A percentile compares a stretch with the other conserved stretches of the same genome.
phyloP scores from a whole-genome alignment of 768 basidiomycete species.

The Podaxis mareebaensis region DNA sequence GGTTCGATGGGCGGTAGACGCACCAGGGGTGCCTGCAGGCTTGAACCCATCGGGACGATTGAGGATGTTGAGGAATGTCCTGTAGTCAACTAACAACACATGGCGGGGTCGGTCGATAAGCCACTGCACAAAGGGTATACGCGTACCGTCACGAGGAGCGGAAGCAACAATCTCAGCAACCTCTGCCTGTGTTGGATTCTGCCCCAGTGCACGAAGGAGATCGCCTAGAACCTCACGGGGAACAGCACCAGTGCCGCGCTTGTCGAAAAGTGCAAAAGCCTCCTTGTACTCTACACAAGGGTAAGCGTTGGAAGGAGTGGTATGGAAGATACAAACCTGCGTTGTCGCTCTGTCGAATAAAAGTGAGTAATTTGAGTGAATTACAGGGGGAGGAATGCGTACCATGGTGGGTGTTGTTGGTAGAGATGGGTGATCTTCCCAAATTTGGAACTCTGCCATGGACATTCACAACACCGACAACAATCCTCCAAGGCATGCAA shows the following conservation, averaged over 20 bases:
- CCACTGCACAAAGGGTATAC: neutral
- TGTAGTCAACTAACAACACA: conserved; percentile 75
- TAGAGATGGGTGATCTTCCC: conserved; percentile 13
- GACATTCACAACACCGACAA: conserved; percentile 42
- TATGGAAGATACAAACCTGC: conserved; percentile 19
- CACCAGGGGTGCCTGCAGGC: conserved; percentile 93
- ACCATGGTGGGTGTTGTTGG: conserved; percentile 30
- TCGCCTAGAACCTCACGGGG: conserved; percentile 89
- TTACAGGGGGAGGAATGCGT: conserved; percentile 11
- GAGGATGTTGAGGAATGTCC: conserved; percentile 86
- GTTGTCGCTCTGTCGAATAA: conserved; percentile 22
- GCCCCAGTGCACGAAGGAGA: conserved; percentile 89
- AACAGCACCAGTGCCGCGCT: conserved; percentile 89
- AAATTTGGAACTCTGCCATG: conserved; percentile 10
- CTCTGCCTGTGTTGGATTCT: conserved; percentile 99
- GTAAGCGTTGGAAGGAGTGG: neutral
- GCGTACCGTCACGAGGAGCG: conserved; percentile 75
- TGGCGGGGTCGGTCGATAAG: conserved; percentile 7
- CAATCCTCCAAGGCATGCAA: conserved; percentile 57
- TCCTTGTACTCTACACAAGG: conserved; percentile 85
- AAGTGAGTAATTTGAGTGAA: neutral
- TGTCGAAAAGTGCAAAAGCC: conserved; percentile 98
- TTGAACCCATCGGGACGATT: conserved; percentile 97
- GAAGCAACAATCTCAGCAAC: conserved; percentile 76
- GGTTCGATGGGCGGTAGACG: conserved; percentile 22